Evolutionary conservation across 495 filamentous ascomycete species (phyloP), one percentile per base, ranked within the genome.

Genomic region (Annulohypoxylon nitens): DNA sequence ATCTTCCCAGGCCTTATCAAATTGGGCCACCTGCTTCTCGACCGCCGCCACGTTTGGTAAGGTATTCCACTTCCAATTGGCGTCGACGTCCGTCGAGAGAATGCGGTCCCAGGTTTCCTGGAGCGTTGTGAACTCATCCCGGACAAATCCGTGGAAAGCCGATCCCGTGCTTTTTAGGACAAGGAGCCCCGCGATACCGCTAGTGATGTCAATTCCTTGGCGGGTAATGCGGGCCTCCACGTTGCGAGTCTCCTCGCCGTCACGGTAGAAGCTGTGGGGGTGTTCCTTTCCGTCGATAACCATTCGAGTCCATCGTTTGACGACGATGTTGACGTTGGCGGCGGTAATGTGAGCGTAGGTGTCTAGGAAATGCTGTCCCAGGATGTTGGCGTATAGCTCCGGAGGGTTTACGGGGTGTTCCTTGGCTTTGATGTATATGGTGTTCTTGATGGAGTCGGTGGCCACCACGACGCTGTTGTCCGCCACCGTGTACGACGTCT

Each of bases 361-460:
- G 75, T 91, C 87, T 78, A 97, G 80, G 86, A 98, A 98, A 86
- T 98, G 96, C 68, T 89, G 87, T 61, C 90, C 93, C 33, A 98
- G 82, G 73, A 92, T 91, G 77, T 90, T 88, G 75, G 90, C 96
- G 78, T 96, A 99, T 55, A 97, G 89, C 84, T 99, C 96, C 2
- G 96, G 96, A 18, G 96, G 94, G 58, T 90, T 94, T 65, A 98
- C 93, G 54, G 96, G 93, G 85, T 95, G 87, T 80, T 97, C 92
- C 83, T 97, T 98, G 73, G 96, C 95, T 76, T 85, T 86, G 87
- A 98, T 93, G 83, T 95, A 97, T 84, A 93, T 90, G 71, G 95
- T 97, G 84, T 99, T 97, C 85, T 99, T 99, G 86, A 97, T 95
- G 9, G 94, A 95, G 83, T 99, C 96, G 43, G 96, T 99, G 59